Evolutionary conservation across 1,139 yeast species (phyloP).

Genomic region (Wickerhamiella infanticola): DNA sequence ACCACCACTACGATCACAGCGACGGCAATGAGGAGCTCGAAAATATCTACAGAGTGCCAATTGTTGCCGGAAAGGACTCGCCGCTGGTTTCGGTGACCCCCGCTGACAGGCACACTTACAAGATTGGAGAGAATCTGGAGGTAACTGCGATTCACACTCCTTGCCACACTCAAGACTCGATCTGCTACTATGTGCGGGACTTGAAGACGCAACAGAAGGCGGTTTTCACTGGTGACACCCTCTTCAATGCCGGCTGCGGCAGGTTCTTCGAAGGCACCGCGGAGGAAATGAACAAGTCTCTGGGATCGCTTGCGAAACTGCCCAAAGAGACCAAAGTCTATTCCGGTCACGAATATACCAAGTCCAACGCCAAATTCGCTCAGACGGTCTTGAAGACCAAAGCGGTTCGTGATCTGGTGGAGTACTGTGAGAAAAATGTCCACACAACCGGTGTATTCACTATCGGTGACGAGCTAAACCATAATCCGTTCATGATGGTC

Average conservation of each 20-base stretch:
- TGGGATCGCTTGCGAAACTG: conserved; percentile 42
- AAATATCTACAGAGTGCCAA: conserved; percentile 35
- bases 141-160: conserved; percentile 87
- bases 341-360: conserved; percentile 95
- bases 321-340: conserved; percentile 57
- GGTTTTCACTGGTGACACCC: conserved; percentile 90
- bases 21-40: conserved; percentile 56
- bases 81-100: conserved; percentile 59
- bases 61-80: conserved; percentile 79
- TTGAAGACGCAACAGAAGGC: conserved; percentile 43
- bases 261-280: conserved; percentile 89
- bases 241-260: conserved; percentile 92
- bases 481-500: conserved; percentile 83
- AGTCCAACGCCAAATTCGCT: conserved; percentile 64
- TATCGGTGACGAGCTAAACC: conserved; percentile 61
- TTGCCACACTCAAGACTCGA: conserved; percentile 92
- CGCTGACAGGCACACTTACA: conserved; percentile 36
- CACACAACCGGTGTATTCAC: conserved; percentile 75
- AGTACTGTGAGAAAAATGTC: conserved; percentile 40
- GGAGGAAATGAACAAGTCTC: conserved; percentile 57
- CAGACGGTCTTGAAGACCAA: conserved; percentile 40
- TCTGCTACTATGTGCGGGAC: conserved; percentile 70
- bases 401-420: conserved; percentile 40
- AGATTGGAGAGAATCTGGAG: conserved; percentile 42
- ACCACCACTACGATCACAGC: conserved; percentile 89